phyloP scores from a whole-genome alignment of 768 basidiomycete species.

The Royoungia palumana region DNA sequence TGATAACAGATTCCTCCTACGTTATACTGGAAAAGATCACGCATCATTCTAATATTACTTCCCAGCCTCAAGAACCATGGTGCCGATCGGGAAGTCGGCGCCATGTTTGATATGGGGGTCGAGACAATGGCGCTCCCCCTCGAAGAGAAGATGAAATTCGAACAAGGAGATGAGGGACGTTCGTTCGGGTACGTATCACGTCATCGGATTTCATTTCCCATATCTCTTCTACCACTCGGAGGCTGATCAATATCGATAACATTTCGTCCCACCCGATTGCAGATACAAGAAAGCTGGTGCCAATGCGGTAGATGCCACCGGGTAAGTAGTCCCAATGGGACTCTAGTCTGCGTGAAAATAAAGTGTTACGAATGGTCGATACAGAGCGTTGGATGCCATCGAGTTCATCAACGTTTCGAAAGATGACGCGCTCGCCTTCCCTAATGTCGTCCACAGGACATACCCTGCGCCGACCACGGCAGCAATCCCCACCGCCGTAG shows the following conservation, averaged over 20 bases:
- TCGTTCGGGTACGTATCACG: slow-evolving; percentile 34
- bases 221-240: not conserved
- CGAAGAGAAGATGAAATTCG: slow-evolving; percentile 41
- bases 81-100: slow-evolving; percentile 32
- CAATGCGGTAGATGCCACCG: slow-evolving; percentile 58
- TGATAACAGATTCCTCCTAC: slow-evolving; percentile 9
- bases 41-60: not conserved
- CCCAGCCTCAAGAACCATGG: slow-evolving; percentile 44
- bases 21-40: too few species aligned
- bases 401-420: slow-evolving; percentile 69
- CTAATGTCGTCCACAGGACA: slow-evolving; percentile 45
- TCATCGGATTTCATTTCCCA: not conserved
- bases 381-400: slow-evolving; percentile 40
- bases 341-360: not conserved
- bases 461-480: slow-evolving; percentile 55
- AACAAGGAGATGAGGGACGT: slow-evolving; percentile 40
- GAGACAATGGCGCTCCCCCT: slow-evolving; percentile 39
- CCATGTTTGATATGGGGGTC: slow-evolving; percentile 43
- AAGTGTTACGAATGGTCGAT: too few species aligned
- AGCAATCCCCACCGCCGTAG: slow-evolving; percentile 48
- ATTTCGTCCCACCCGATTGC: too few species aligned
- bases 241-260: too few species aligned
- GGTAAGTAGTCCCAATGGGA: slow-evolving; percentile 23
- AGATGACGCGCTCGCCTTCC: slow-evolving; percentile 66
- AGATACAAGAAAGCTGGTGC: slow-evolving; percentile 63